phyloP scores from a whole-genome alignment of 495 filamentous ascomycete species.

The Xylaria curta region DNA sequence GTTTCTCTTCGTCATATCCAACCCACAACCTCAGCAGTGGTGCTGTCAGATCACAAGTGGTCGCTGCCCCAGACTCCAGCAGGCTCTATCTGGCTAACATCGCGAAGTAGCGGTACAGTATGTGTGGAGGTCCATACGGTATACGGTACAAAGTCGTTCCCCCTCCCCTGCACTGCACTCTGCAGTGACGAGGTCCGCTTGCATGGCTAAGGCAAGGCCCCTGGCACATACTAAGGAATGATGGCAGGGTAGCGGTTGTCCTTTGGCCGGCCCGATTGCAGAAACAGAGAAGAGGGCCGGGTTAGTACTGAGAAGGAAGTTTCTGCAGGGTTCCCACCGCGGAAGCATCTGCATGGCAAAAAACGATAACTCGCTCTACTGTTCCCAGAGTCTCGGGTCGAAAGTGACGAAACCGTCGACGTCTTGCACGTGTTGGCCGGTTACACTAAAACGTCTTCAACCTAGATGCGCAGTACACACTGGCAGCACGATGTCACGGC shows the following conservation, averaged over 20 bases:
- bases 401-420: neutral
- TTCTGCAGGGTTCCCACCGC: neutral
- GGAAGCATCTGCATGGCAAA: neutral
- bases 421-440: neutral
- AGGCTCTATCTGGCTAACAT: neutral
- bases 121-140: neutral
- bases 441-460: neutral
- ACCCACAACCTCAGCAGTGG: neutral
- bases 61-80: neutral
- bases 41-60: neutral
- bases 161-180: constrained; percentile 6
- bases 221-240: neutral
- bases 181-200: neutral
- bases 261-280: constrained; percentile 18
- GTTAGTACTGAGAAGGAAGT: neutral
- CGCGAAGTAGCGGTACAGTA: constrained; percentile 26
- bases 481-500: neutral
- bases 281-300: neutral
- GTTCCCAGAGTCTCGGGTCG: constrained; percentile 26
- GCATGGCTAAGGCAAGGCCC: neutral
- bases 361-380: neutral
- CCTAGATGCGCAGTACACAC: neutral
- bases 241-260: constrained; percentile 2
- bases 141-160: constrained; percentile 11
- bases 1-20: neutral